Evolutionary conservation across 345 rosid species (phyloP), one percentile per base, ranked within the genome.

Genomic region (Gossypium herbaceum): DNA sequence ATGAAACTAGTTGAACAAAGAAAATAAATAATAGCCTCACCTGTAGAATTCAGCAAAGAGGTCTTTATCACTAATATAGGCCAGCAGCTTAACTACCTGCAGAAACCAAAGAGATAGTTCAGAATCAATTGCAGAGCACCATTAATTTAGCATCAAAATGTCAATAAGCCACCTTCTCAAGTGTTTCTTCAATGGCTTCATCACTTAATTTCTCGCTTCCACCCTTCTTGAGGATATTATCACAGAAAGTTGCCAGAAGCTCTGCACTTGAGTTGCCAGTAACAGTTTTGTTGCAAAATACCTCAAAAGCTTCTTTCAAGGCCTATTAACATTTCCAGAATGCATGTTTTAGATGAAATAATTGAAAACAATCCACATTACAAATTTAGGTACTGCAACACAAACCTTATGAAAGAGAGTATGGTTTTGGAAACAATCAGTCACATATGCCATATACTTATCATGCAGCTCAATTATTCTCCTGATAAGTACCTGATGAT

Each of bases 61-160:
- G 59, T 85, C 85, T 76, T 82, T 85, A 44, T 85, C 85, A 64
- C 84, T 78, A n/a, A 80, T 81, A 59, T 80, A 82, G 7, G 82
- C 85, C 56, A 59, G 97, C 83, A 93, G 82, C 85, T 91, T 93
- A 69, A 96, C 98, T 3, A 93, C 97, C 98, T 94, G 85, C 76
- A 85, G 25, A 80, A 81, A 29, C 70, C 61, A 71, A 66, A 48
- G 55, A 57, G 24, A 57, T 12, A 22, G 66, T 20, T 78, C 24
- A 73, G 39, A 48, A 72, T 60, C 74, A 54, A 79, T 29, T 39
- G 43, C 59, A 9, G 20, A 52, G 13, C 24, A 39, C 5, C 12
- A 63, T 13, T n/a, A 60, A 48, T 16, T 34, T 39, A 16, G 7
- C 47, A 20, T 12, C 15, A 61, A 71, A 39, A 50, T 25, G 2